Evolutionary conservation across 768 basidiomycete genomes (phyloP).

Genomic region (Galerina marginata): DNA sequence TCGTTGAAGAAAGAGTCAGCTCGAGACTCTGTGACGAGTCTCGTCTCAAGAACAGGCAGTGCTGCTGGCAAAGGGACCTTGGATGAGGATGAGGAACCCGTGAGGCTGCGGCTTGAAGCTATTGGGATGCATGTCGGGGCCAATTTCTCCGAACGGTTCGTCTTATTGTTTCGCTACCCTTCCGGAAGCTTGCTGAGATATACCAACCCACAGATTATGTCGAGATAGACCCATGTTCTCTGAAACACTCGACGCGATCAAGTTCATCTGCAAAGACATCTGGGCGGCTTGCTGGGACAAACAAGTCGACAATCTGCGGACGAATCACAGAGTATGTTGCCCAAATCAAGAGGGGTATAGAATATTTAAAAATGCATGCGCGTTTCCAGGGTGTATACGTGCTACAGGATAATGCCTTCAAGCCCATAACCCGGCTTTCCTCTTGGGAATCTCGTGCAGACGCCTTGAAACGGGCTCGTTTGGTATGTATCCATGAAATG

Average conservation of each 20-base stretch:
- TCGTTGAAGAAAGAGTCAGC: conserved; percentile 49
- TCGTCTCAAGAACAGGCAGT: conserved; percentile 33
- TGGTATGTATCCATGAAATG: conserved; percentile 47
- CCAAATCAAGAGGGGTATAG: no score
- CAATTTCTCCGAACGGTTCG: conserved; percentile 84
- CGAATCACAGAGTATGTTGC: conserved; percentile 83
- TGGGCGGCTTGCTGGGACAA: conserved; percentile 93
- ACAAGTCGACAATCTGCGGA: conserved; percentile 94
- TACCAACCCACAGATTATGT: conserved; percentile 59
- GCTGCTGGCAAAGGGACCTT: conserved; percentile 38
- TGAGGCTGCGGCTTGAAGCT: conserved; percentile 72
- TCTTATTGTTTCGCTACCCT: conserved; percentile 7
- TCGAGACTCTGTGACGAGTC: conserved; percentile 50
- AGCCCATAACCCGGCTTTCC: conserved; percentile 80
- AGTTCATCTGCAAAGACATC: conserved; percentile 97
- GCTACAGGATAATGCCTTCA: conserved; percentile 90
- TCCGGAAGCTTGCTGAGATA: no score
- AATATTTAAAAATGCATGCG: neutral
- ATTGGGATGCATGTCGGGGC: conserved; percentile 89
- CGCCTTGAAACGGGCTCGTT: conserved; percentile 69
- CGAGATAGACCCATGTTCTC: conserved; percentile 75
- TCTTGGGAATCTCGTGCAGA: conserved; percentile 83
- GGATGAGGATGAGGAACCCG: conserved; percentile 78
- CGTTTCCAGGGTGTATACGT: conserved; percentile 83
- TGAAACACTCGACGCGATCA: conserved; percentile 89